These are phyloP conservation scores for Parathielavia hyrcaniae DNA, from an alignment of 495 filamentous ascomycete genomes.

Conservation along the genomic window DNA sequence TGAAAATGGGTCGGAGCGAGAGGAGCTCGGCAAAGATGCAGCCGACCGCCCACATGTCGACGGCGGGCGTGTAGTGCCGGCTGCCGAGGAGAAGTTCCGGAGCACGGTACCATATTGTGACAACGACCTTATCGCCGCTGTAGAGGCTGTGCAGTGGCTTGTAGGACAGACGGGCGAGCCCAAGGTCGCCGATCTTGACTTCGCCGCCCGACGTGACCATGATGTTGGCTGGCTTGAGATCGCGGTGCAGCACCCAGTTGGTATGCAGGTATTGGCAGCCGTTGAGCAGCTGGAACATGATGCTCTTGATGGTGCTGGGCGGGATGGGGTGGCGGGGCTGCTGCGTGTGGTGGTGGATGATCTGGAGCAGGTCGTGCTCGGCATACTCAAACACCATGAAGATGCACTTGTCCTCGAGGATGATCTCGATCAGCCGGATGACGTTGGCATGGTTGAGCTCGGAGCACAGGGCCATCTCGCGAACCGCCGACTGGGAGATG, in stretches of 20 bases:
- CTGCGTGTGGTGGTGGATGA: slow-evolving; percentile 96
- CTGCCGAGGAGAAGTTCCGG: slow-evolving; percentile 88
- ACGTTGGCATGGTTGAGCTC: slow-evolving; percentile 87
- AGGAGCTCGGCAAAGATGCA: slow-evolving; percentile 97
- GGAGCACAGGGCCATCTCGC: slow-evolving; percentile 97
- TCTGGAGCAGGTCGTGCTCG: slow-evolving; percentile 93
- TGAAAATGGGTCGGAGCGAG: slow-evolving; percentile 90
- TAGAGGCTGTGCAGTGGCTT: slow-evolving; percentile 88
- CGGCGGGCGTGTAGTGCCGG: slow-evolving; percentile 89
- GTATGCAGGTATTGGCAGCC: slow-evolving; percentile 90
- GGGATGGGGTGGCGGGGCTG: slow-evolving; percentile 81
- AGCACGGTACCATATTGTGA: slow-evolving; percentile 98
- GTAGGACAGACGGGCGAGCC: slow-evolving; percentile 85
- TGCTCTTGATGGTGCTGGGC: slow-evolving; percentile 78
- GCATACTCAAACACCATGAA: slow-evolving; percentile 99
- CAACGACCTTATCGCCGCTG: slow-evolving; percentile 94
- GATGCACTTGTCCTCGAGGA: slow-evolving; percentile 97
- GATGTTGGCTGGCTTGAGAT: slow-evolving; percentile 97
- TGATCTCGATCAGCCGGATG: slow-evolving; percentile 89
- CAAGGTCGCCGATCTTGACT: slow-evolving; percentile 90
- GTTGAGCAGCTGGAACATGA: slow-evolving; percentile 90
- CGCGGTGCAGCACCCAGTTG: slow-evolving; percentile 96
- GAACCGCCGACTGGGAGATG: slow-evolving; percentile 93
- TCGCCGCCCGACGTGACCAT: slow-evolving; percentile 89
- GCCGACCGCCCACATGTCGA: slow-evolving; percentile 95